Evolutionary conservation across 768 basidiomycete genomes (phyloP), one percentile per base, ranked within the genome.

Genomic region (Asterophora parasitica): DNA sequence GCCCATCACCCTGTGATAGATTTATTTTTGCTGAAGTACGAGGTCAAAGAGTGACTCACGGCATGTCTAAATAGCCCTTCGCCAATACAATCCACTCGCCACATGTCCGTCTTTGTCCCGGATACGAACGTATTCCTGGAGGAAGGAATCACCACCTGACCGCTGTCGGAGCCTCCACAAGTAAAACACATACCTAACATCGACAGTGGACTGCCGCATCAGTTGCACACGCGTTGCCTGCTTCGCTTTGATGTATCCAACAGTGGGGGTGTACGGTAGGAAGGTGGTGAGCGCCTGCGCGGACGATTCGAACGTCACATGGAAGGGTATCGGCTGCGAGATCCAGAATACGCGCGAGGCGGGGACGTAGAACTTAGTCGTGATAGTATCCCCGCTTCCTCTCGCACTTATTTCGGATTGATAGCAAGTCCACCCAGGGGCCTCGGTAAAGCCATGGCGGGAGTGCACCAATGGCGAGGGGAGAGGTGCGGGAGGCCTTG

Each of bases 51-150:
- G 2, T 13, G 12, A 35, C 80, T 26, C 50, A 85, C 83, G 49
- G 69, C 66, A 57, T 76, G 77, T 51, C 61, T 73, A 56, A 88
- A 85, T 9, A 60, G 63, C n/a, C 75, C 85, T 56, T 81, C 78
- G 7, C 85, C 85, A 31, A 86, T 79, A 46, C 66, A 70, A 52
- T 82, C 81, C 1, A 79, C 73, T 47, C 77, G 69, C 83, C 84
- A 88, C 17, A 87, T 87, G 53, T 86, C 81, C 1, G 82, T 75
- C 61, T 81, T 85, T n/a, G 77, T 75, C 1, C 74, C 76, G 7
- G 71, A 55, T 13, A 76, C 56, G 13, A 72, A 49, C 2, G 68
- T 57, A 54, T 81, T 79, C 34, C 81, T 83, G 52, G 54, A 28
- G 34, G 45, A 34, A 39, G 20, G 8, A 23, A 23, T 27, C 7